Evolutionary conservation across 257 asterid genomes (phyloP).

Genomic region (Solanum raphanifolium): DNA sequence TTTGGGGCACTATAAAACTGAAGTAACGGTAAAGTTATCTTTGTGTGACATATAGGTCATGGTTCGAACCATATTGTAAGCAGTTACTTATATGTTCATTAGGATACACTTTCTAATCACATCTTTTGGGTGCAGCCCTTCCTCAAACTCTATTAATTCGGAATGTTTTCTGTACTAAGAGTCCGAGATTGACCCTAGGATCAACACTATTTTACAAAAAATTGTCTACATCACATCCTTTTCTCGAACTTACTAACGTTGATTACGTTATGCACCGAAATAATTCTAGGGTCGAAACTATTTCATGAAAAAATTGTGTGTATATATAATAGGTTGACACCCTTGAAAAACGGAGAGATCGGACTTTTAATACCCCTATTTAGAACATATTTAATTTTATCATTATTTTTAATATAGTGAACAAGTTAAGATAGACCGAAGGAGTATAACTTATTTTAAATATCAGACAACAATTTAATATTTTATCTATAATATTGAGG

Average conservation of each 20-base stretch:
- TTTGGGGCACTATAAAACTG: too few species aligned
- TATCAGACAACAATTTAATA: neutral
- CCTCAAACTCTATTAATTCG: neutral
- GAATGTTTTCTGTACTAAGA: neutral
- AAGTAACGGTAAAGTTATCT: too few species aligned
- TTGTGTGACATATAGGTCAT: neutral
- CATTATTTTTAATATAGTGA: neutral
- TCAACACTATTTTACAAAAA: neutral
- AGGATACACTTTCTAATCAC: neutral
- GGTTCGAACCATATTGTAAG: neutral
- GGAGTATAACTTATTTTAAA: neutral
- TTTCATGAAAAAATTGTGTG: neutral
- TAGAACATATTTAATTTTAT: too few species aligned
- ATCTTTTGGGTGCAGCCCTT: neutral
- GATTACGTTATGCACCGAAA: neutral
- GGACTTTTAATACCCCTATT: neutral
- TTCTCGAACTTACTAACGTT: accelerated
- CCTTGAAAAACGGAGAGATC: neutral
- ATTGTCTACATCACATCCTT: neutral
- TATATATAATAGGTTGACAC: neutral
- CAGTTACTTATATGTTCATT: too few species aligned
- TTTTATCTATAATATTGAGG: neutral
- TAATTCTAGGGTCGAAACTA: neutral
- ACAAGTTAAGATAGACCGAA: accelerated
- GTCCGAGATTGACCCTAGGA: neutral